A percentile compares a stretch with the other conserved stretches of the same genome.
phyloP scores from a whole-genome alignment of 371 early-diverging fungal species.

The Thermomucor indicae-seudaticae region DNA sequence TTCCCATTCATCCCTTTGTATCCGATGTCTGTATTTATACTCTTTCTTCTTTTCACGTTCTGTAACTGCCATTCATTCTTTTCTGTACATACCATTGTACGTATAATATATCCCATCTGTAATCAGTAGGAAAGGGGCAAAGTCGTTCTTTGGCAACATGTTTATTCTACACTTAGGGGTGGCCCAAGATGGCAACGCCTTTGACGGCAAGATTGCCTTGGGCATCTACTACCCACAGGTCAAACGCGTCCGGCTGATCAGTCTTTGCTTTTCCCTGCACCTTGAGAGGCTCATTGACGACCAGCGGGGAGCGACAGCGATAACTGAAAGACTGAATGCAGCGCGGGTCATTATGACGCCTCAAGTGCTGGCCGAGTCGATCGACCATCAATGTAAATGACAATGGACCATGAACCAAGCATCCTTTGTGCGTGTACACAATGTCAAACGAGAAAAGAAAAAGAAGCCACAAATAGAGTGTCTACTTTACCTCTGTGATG shows the following conservation, averaged over 20 bases:
- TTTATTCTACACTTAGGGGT: no score
- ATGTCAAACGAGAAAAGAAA: no score
- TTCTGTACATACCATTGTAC: no score
- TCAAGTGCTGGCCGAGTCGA: conserved; percentile 29
- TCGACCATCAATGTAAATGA: conserved; percentile 66
- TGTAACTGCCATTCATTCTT: no score
- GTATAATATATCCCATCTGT: no score
- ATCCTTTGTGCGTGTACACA: no score
- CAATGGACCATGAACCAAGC: conserved; percentile 80
- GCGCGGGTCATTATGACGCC: not conserved
- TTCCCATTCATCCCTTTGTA: no score
- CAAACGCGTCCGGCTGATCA: conserved; percentile 33
- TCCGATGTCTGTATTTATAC: no score
- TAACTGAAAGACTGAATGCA: conserved; percentile 56
- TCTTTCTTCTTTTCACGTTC: no score
- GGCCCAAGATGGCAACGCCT: conserved; percentile 42
- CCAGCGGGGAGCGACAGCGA: conserved; percentile 65
- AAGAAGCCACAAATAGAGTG: no score
- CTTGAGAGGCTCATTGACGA: conserved; percentile 51
- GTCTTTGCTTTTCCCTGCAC: conserved; percentile 43
- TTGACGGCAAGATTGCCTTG: conserved; percentile 70
- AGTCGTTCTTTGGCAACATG: no score
- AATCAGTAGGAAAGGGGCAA: no score
- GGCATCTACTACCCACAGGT: conserved; percentile 68
- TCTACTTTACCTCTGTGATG: conserved; percentile 66